These are phyloP conservation scores for Candida andamanensis DNA, from an alignment of 805 yeast genomes.

Conservation along the genomic window DNA sequence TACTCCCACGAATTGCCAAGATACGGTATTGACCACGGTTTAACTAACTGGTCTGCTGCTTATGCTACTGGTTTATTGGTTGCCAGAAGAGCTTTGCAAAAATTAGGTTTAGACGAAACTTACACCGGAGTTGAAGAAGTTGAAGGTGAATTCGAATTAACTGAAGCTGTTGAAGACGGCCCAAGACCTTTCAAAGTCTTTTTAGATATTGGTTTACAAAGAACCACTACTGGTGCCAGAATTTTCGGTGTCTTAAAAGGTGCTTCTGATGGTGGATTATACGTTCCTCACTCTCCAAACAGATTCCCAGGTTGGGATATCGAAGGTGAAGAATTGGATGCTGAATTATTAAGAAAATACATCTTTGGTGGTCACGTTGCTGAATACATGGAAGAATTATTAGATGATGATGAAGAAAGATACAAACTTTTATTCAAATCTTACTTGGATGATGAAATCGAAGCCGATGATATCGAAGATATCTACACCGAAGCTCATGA, in stretches of 20 bases:
- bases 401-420: slow-evolving; percentile 99
- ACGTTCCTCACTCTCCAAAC: slow-evolving; percentile 98
- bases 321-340: slow-evolving; percentile 96
- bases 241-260: slow-evolving; percentile 99
- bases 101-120: slow-evolving; percentile 97
- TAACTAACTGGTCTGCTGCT: slow-evolving; percentile 99
- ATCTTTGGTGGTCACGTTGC: slow-evolving; percentile 99
- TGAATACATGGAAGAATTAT: slow-evolving; percentile 99
- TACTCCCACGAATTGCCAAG: slow-evolving; percentile 98
- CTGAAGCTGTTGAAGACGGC: slow-evolving; percentile 98
- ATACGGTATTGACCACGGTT: slow-evolving; percentile 97
- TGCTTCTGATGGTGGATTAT: slow-evolving; percentile 99
- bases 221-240: slow-evolving; percentile 99
- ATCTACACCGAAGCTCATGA: slow-evolving; percentile 92
- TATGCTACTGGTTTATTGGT: slow-evolving; percentile 97
- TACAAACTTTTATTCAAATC: slow-evolving; percentile 93
- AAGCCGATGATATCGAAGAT: slow-evolving; percentile 95
- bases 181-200: slow-evolving; percentile 99
- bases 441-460: slow-evolving; percentile 94
- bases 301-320: slow-evolving; percentile 99
- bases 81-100: slow-evolving; percentile 98
- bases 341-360: slow-evolving; percentile 96
- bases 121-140: slow-evolving; percentile 98
- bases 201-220: slow-evolving; percentile 98
- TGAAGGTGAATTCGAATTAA: slow-evolving; percentile 97